phyloP scores from a whole-genome alignment of 768 basidiomycete species.

The Suillus tomentosus region DNA sequence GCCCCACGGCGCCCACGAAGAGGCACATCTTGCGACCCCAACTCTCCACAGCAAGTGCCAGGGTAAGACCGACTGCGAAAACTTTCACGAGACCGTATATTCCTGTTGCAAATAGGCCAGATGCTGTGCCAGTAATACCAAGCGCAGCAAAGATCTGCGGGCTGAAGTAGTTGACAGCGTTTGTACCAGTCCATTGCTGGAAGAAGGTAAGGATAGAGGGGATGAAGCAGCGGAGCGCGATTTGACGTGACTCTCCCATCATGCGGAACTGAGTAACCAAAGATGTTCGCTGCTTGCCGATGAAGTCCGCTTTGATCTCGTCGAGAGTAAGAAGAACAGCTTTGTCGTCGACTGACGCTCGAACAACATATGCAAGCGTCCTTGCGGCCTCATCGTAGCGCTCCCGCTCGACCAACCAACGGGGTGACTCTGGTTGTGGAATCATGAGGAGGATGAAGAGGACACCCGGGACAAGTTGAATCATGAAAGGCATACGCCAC shows the following conservation, averaged over 20 bases:
- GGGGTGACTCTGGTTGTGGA: constrained; percentile 50
- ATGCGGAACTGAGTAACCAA: constrained; percentile 35
- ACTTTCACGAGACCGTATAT: constrained; percentile 38
- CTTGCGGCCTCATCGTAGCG: constrained; percentile 38
- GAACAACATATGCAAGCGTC: constrained; percentile 36
- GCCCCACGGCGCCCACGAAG: constrained; percentile 47
- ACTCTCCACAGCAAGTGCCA: constrained; percentile 45
- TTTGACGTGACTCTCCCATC: constrained; percentile 41
- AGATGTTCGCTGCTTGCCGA: constrained; percentile 37
- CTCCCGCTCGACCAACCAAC: constrained; percentile 51
- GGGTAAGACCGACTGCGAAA: constrained; percentile 40
- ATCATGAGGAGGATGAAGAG: constrained; percentile 44
- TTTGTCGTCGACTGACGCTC: constrained; percentile 33
- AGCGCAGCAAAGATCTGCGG: constrained; percentile 47
- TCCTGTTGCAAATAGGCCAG: constrained; percentile 49
- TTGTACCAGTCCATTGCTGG: constrained; percentile 48
- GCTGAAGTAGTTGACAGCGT: constrained; percentile 51
- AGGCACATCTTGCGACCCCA: constrained; percentile 48
- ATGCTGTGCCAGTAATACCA: constrained; percentile 42
- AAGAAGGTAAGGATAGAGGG: constrained; percentile 47
- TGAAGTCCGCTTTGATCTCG: constrained; percentile 47
- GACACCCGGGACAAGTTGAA: constrained; percentile 50
- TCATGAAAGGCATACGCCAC: constrained; percentile 49
- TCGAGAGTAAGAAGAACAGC: constrained; percentile 38
- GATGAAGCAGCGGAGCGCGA: constrained; percentile 41